A percentile compares a stretch with the other conserved stretches of the same genome.
phyloP scores from a whole-genome alignment of 768 basidiomycete species.

The Panaeolus cyanescens region DNA sequence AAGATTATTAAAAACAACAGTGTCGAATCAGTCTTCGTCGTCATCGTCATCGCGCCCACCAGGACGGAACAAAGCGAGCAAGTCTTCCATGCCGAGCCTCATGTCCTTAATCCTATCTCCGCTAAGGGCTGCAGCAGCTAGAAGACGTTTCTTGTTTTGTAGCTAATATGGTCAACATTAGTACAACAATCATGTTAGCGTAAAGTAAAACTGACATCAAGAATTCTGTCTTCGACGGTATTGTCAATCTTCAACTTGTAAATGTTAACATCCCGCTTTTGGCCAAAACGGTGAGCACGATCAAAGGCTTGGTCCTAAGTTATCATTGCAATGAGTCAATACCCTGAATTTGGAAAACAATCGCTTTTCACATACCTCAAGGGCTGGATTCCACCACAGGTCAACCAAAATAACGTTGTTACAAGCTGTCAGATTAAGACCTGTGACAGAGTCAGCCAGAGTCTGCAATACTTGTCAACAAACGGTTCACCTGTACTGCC shows the following conservation, averaged over 20 bases:
- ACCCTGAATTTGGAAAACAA: background rate
- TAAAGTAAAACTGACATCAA: constrained; percentile 46
- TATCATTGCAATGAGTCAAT: background rate
- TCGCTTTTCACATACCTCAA: constrained; percentile 56
- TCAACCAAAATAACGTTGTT: constrained; percentile 94
- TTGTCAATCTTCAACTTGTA: constrained; percentile 86
- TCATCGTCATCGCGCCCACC: constrained; percentile 63
- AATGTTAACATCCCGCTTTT: constrained; percentile 83
- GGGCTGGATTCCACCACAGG: constrained; percentile 93
- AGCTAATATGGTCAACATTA: constrained; percentile 43
- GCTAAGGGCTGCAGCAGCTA: constrained; percentile 82
- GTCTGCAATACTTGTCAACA: background rate
- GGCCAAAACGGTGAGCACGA: constrained; percentile 87
- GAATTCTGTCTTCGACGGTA: constrained; percentile 87
- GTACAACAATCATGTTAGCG: background rate
- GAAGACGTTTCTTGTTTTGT: constrained; percentile 89
- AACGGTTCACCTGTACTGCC: constrained; percentile 77
- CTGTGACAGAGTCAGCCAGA: constrained; percentile 32
- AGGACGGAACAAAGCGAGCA: constrained; percentile 76
- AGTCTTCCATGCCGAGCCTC: constrained; percentile 83
- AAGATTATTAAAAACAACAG: background rate
- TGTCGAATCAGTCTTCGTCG: constrained; percentile 22
- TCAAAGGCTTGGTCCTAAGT: constrained; percentile 89
- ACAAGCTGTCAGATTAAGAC: constrained; percentile 89
- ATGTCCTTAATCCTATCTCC: constrained; percentile 87